phyloP scores from a whole-genome alignment of 1,284 basidiomycete species.

The Inonotus hispidus region DNA sequence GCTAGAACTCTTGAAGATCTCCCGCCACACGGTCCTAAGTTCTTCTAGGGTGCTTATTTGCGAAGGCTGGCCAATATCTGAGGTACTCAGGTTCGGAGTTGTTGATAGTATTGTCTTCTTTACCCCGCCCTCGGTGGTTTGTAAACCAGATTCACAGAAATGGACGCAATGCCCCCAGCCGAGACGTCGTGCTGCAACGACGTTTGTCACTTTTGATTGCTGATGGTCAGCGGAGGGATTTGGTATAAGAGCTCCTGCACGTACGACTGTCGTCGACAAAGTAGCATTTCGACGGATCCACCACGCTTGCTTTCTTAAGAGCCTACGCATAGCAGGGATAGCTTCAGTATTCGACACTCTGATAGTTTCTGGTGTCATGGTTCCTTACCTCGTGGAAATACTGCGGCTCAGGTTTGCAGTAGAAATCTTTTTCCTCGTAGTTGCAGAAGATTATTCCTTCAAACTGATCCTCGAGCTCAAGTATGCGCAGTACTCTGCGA shows the following conservation, averaged over 20 bases:
- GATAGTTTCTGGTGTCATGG: background rate
- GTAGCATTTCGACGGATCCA: conserved; percentile 61
- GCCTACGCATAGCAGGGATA: conserved; percentile 41
- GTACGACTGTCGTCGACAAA: conserved; percentile 69
- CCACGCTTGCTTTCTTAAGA: conserved; percentile 50
- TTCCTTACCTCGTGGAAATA: conserved; percentile 36
- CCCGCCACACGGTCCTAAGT: conserved; percentile 62
- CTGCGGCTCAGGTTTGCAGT: conserved; percentile 77
- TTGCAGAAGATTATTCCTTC: conserved; percentile 83
- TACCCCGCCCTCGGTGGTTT: conserved; percentile 56
- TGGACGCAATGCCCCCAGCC: conserved; percentile 71
- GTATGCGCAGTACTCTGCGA: conserved; percentile 69
- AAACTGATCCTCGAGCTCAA: conserved; percentile 69
- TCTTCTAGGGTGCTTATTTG: conserved; percentile 52
- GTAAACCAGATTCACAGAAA: conserved; percentile 63
- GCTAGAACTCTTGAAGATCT: conserved; percentile 44
- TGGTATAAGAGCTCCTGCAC: background rate
- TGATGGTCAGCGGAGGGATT: background rate
- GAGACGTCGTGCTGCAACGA: conserved; percentile 55
- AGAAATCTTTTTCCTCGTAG: conserved; percentile 64
- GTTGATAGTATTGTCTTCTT: conserved; percentile 46
- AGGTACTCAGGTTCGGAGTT: conserved; percentile 23
- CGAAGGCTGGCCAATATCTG: conserved; percentile 32
- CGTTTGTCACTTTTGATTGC: conserved; percentile 36
- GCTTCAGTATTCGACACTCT: background rate